Conservation (phyloP, 2,329 filamentous ascomycete genomes). For the Thermothelomyces thermophilus region DNA sequence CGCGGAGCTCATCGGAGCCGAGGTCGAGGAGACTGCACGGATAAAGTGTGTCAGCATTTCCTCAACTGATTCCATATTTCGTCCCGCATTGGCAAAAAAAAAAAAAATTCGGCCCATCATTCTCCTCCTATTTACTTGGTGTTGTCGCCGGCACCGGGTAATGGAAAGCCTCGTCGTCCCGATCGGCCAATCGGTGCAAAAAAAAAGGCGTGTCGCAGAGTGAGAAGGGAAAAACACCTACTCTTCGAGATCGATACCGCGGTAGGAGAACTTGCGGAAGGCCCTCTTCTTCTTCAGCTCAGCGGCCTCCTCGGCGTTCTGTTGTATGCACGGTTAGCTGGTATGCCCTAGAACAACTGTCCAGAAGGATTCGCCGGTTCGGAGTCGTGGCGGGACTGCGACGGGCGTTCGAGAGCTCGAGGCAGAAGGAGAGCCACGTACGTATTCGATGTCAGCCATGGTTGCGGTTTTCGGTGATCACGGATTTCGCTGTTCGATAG, state of each 20-base stretch:
- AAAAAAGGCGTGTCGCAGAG: background rate
- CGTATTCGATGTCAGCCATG: constrained; percentile 62
- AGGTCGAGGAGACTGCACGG: constrained; percentile 86
- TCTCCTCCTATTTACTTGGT: constrained; percentile 9
- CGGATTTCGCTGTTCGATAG: constrained; percentile 34
- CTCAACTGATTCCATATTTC: background rate
- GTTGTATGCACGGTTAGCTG: constrained; percentile 21
- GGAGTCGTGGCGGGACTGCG: background rate
- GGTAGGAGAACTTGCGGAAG: constrained; percentile 99
- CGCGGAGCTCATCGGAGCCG: constrained; percentile 94
- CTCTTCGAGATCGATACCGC: constrained; percentile 99
- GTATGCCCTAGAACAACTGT: background rate
- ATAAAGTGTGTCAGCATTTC: constrained; percentile 16
- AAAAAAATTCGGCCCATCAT: background rate
- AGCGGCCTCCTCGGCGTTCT: constrained; percentile 97
- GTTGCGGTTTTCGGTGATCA: constrained; percentile 43
- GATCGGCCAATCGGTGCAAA: background rate
- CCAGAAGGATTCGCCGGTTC: background rate
- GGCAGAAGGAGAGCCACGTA: constrained; percentile 20
- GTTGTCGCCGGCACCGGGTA: background rate
- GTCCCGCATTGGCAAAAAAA: background rate
- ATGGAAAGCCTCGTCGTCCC: background rate
- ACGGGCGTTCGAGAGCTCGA: background rate
- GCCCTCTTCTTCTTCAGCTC: constrained; percentile 99
- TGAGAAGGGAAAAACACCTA: constrained; percentile 46